phyloP scores from a whole-genome alignment of 768 basidiomycete species.

The Piloderma croceum region DNA sequence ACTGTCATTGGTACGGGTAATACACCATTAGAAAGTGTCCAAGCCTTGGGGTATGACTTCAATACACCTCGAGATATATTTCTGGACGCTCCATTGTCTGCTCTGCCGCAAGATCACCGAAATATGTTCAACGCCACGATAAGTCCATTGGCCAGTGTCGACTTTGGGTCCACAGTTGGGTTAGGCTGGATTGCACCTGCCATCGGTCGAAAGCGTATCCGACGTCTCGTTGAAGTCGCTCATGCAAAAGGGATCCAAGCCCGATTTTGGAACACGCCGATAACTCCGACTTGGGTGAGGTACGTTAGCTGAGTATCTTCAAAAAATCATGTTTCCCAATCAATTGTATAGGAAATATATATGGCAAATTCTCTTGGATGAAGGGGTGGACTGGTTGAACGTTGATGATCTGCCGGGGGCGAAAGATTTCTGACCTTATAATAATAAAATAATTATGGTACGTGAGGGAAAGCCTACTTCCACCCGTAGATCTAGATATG shows the following conservation, averaged over 20 bases:
- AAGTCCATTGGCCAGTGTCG: constrained; percentile 47
- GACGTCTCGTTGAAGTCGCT: constrained; percentile 38
- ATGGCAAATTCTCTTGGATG: constrained; percentile 38
- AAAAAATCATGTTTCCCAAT: neutral
- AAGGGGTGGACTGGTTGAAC: constrained; percentile 48
- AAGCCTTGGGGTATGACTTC: constrained; percentile 24
- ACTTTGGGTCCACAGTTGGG: constrained; percentile 39
- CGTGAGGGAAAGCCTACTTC: too few species aligned
- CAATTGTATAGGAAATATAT: constrained; percentile 24
- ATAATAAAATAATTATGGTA: too few species aligned
- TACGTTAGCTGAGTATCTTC: neutral
- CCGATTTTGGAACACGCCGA: constrained; percentile 51
- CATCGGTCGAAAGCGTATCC: constrained; percentile 29
- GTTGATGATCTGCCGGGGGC: constrained; percentile 46
- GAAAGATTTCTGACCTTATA: constrained; percentile 28
- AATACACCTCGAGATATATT: constrained; percentile 41
- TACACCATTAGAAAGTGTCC: constrained; percentile 42
- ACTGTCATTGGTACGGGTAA: constrained; percentile 49
- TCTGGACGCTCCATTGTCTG: constrained; percentile 47
- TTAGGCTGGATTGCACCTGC: constrained; percentile 44
- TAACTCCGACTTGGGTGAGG: constrained; percentile 38
- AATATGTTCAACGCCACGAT: constrained; percentile 34
- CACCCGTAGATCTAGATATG: too few species aligned
- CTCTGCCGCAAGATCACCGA: constrained; percentile 20
- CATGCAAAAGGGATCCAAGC: constrained; percentile 40